Percentiles rank a stretch among this genome's conserved stretches.
Evolutionary conservation across 441 rosid species (phyloP).

Genomic region (Hura crepitans): DNA sequence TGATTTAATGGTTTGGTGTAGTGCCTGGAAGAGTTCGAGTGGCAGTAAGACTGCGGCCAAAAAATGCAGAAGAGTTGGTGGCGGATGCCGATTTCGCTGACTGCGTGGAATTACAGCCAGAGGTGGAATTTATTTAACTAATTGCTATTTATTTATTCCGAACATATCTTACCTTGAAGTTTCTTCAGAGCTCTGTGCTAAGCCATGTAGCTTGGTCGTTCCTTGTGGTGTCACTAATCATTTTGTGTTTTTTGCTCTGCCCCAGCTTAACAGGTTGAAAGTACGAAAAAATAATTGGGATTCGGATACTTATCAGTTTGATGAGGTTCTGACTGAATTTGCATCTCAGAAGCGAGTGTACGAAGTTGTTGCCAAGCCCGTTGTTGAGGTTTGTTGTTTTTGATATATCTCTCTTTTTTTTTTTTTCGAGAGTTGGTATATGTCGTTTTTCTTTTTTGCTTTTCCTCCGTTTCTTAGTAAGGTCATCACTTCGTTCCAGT

Average conservation of each 20-base stretch:
- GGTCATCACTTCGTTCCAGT: not conserved
- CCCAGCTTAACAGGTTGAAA: conserved; percentile 80
- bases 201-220: conserved; percentile 5
- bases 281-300: conserved; percentile 96
- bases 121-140: conserved; percentile 47
- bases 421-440: not conserved
- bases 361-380: conserved; percentile 97
- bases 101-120: conserved; percentile 88
- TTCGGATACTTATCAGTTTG: conserved; percentile 83
- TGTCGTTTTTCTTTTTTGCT: too few relatives aligned
- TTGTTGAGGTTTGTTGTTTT: conserved; percentile 69
- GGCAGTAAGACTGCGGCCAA: conserved; percentile 81
- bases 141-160: not conserved
- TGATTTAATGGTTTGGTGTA: conserved; percentile 18
- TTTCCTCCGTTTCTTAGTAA: not conserved
- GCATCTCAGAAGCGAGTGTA: conserved; percentile 96
- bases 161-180: not conserved
- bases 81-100: conserved; percentile 97
- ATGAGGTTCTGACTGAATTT: conserved; percentile 81
- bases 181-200: not conserved
- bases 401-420: conserved; percentile 17
- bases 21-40: conserved; percentile 95
- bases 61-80: conserved; percentile 66
- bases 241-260: conserved; percentile 13
- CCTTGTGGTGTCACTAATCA: conserved; percentile 5